Evolutionary conservation across 2,329 filamentous ascomycete species (phyloP), one percentile per base, ranked within the genome.

Genomic region (Alternaria sp.): DNA sequence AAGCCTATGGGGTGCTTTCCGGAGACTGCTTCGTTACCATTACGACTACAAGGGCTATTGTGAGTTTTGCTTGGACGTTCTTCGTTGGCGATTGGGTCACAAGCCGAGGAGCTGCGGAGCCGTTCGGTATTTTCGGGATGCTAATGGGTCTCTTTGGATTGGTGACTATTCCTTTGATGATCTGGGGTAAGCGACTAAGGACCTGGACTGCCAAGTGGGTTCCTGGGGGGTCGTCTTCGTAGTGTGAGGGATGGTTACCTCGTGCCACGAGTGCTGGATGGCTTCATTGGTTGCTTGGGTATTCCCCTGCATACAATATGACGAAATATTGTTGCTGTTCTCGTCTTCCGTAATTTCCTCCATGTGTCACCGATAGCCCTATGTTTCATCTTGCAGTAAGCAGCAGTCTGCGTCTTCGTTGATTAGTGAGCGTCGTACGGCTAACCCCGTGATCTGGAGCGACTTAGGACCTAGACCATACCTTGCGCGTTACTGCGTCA

Each of bases 1-100:
- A 85, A 36, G 75, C 81, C 0, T 85, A 85, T 61, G 71, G 75
- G 0, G 69, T 76, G 1, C 62, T 84, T 1, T 80, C 81, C 0
- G 80, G 79, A 1, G 83, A 86, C 61, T 85, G 83, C 65, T 85
- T 86, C 62, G 82, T 83, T 11, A 80, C 83, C 50, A 80, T 85
- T 0, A 84, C 83, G 1, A 80, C 80, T 31, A 70, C 82, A 14
- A 77, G 83, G 3, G 77, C 82, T 10, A 70, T 84, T 5, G 79
- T 86, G 8, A 77, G 80, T 0, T 86, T 86, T 62, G 79, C 82
- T 0, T 86, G 83, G 83, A 83, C 82, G 0, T 85, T 85, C 54
- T 85, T 86, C 42, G 80, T 82, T 0, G 78, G 78, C 3, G 72
- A 79, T 4, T 86, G 83, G 84, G 76, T 84, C 0, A 63, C 72